Evolutionary conservation across 2,329 filamentous ascomycete species (phyloP).

Genomic region (Amphichorda felina): DNA sequence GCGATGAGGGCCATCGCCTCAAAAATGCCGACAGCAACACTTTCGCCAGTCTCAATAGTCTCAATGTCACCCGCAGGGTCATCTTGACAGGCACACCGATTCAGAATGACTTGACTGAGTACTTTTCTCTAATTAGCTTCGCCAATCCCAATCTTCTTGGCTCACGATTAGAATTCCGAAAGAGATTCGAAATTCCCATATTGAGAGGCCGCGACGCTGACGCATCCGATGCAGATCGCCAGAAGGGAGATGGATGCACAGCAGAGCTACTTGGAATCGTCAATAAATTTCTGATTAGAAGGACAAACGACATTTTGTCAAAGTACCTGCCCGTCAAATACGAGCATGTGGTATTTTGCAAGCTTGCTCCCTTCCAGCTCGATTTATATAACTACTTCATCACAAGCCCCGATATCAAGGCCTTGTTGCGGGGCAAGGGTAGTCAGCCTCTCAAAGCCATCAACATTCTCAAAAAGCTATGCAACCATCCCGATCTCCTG

Average conservation of each 20-base stretch:
- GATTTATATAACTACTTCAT: constrained; percentile 97
- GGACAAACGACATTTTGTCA: constrained; percentile 94
- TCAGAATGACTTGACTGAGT: constrained; percentile 96
- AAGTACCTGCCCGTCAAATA: constrained; percentile 98
- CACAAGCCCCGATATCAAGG: constrained; percentile 87
- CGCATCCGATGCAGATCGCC: constrained; percentile 69
- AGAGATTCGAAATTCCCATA: constrained; percentile 88
- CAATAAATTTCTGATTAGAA: constrained; percentile 96
- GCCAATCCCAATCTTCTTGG: constrained; percentile 90
- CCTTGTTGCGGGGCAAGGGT: constrained; percentile 80
- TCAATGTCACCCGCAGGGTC: constrained; percentile 84
- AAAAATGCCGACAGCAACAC: constrained; percentile 97
- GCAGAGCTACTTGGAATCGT: constrained; percentile 72
- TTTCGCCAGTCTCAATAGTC: constrained; percentile 77
- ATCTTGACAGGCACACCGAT: constrained; percentile 96
- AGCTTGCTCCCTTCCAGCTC: constrained; percentile 82
- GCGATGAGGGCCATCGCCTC: constrained; percentile 90
- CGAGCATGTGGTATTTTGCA: constrained; percentile 98
- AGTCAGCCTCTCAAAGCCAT: constrained; percentile 96
- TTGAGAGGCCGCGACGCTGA: constrained; percentile 82
- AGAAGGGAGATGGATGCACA: constrained; percentile 74
- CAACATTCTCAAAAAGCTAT: constrained; percentile 92
- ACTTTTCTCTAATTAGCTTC: constrained; percentile 92
- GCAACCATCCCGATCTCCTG: constrained; percentile 92
- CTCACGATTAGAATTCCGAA: constrained; percentile 81